These are phyloP conservation scores for Pseudopediastrum boryanum DNA, from an alignment of 139 green algal genomes.

Conservation along the genomic window DNA sequence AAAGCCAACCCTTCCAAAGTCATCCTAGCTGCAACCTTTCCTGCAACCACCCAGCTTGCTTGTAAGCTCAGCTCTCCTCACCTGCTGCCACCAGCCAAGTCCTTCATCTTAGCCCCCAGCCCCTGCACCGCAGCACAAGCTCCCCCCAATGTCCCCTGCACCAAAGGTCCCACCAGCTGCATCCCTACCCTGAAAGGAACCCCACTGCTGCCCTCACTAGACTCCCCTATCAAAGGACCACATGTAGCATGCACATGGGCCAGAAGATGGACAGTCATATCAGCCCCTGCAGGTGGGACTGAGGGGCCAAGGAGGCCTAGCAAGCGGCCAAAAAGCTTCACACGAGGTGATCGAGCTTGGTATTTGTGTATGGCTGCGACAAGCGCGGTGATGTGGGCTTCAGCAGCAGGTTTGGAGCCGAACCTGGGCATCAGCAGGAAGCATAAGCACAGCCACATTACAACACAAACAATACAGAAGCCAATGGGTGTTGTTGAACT, in stretches of 20 bases:
- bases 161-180: conserved; percentile 12
- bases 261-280: conserved; percentile 2
- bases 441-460: background rate
- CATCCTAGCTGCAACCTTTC: too few species aligned
- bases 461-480: too few species aligned
- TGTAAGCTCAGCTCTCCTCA: too few species aligned
- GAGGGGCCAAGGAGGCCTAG: conserved; percentile 22
- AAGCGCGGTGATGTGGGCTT: conserved; percentile 24
- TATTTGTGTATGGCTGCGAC: conserved; percentile 2
- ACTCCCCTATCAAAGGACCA: conserved; percentile 14
- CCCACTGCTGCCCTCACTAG: conserved; percentile 31
- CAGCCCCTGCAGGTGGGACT: conserved; percentile 7
- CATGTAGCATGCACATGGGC: conserved; percentile 15
- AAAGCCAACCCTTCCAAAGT: too few species aligned
- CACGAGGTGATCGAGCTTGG: background rate
- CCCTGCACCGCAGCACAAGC: background rate
- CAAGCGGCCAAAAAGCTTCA: conserved; percentile 26
- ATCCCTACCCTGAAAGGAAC: background rate
- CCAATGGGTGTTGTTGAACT: too few species aligned
- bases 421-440: conserved; percentile 8
- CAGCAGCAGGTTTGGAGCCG: background rate
- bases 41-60: too few species aligned
- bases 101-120: background rate
- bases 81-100: conserved; percentile 21
- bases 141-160: background rate